Evolutionary conservation across 169 alveolate species (phyloP), one percentile per base, ranked within the genome.

Genomic region (Eimeria necatrix): DNA sequence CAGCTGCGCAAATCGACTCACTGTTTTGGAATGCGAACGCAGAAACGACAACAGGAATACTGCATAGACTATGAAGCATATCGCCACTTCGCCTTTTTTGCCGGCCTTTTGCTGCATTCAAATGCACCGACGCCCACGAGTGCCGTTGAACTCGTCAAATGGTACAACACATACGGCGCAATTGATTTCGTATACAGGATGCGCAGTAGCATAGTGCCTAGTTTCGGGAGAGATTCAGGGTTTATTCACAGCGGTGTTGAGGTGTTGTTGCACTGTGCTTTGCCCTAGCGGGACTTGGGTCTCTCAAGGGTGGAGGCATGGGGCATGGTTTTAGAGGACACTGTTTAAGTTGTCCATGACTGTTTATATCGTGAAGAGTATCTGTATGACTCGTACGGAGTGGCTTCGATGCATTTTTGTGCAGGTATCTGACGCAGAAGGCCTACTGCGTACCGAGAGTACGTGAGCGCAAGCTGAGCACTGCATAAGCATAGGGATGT

Each of bases 361-460:
- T 73, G 60, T 14, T 8, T 14, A 7, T 3, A 3, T 73, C 18
- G 60, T 46, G 41, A 2, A 0, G 41, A 32, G 2, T 32, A 32
- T 32, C 41, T 32, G 41, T 32, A 32, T 32, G 41, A 32, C 41
- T 32, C 41, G 2, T 2, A 32, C 41, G 41, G 41, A 32, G 41
- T 32, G 41, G 41, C 41, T 32, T 32, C 41, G 41, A 32, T 56
- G 12, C 22, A 71, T 32, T 59, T 4, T 14, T 83, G 56, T 26
- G 32, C 64, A 83, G 91, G 91, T 83, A 83, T 46, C 91, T 83
- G 8, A 83, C 91, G n/a, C 76, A 83, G 76, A 83, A 83, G 48
- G 91, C 91, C 4, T 83, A 83, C 76, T 83, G 91, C 76, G 91
- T 83, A 20, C 91, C 91, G 18, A 83, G 91, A n/a, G 91, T 83